Evolutionary conservation across 2,329 filamentous ascomycete species (phyloP).

Genomic region (Phialocephala subalpina): DNA sequence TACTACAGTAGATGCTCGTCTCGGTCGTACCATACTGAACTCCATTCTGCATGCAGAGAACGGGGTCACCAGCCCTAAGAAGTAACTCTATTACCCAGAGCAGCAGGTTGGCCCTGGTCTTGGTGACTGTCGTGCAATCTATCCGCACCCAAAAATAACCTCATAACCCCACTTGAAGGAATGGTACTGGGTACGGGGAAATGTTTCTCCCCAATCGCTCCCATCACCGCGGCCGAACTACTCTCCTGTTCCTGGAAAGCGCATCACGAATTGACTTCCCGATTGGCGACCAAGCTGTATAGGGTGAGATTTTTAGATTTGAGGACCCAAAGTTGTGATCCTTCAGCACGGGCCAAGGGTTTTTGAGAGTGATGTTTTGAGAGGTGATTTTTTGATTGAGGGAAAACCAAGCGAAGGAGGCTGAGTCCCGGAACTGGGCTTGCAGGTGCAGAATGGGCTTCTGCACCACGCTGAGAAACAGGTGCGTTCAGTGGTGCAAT

Average conservation of each 20-base stretch:
- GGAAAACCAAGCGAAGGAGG: slow-evolving; percentile 4
- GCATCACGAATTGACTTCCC: not conserved
- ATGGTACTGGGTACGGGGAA: not conserved
- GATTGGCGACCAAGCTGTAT: too few species aligned
- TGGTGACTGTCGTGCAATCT: not conserved
- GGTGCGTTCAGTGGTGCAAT: not conserved
- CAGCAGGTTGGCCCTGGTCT: not conserved
- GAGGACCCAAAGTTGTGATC: not conserved
- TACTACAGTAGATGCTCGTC: too few species aligned
- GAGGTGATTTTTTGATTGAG: not conserved
- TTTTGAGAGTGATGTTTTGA: too few species aligned
- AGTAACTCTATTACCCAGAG: not conserved
- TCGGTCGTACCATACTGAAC: not conserved
- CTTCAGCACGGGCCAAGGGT: not conserved
- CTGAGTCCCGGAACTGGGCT: not conserved
- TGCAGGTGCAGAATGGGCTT: not conserved
- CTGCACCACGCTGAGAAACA: not conserved
- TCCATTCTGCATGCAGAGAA: too few species aligned
- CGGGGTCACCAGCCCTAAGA: not conserved
- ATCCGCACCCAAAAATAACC: not conserved
- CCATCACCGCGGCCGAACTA: too few species aligned
- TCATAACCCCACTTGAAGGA: not conserved
- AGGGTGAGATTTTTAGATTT: not conserved
- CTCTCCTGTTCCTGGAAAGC: too few species aligned
- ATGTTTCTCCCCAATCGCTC: not conserved